A percentile compares a stretch with the other conserved stretches of the same genome.
Conservation (phyloP, 768 basidiomycete genomes). For the Zangia roseola region DNA sequence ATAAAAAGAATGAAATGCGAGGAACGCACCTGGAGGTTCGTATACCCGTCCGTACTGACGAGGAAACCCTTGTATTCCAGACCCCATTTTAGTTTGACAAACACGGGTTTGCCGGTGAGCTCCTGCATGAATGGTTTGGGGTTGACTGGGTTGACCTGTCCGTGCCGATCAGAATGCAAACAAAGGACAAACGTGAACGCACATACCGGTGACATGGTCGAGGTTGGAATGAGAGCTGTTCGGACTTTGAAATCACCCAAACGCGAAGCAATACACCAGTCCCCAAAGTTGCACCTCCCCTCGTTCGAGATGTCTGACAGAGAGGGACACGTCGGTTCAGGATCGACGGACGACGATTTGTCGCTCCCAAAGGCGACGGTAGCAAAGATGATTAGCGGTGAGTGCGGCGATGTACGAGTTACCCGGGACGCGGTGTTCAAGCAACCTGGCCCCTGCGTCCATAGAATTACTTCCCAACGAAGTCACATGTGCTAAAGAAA, state of each 20-base stretch:
- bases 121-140: conserved; percentile 99
- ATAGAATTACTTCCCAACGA: conserved; percentile 90
- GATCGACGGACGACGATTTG: conserved; percentile 84
- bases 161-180: conserved; percentile 10
- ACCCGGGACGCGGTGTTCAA: conserved; percentile 8
- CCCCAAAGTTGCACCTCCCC: too few relatives aligned
- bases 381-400: conserved; percentile 93
- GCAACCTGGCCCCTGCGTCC: background rate
- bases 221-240: conserved; percentile 3
- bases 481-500: conserved; percentile 90
- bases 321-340: conserved; percentile 69
- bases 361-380: conserved; percentile 97
- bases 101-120: conserved; percentile 95
- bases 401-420: conserved; percentile 10
- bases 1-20: background rate
- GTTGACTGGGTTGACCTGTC: conserved; percentile 88
- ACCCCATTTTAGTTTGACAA: conserved; percentile 97
- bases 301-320: conserved; percentile 72
- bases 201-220: conserved; percentile 20
- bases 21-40: conserved; percentile 90
- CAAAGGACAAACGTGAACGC: background rate
- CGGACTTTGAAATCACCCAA: conserved; percentile 41
- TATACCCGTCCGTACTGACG: conserved; percentile 98
- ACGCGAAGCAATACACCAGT: conserved; percentile 5
- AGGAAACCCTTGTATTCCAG: conserved; percentile 99